Evolutionary conservation across 116 monocot genomes (phyloP).

Genomic region (Trichopus zeylanicus): DNA sequence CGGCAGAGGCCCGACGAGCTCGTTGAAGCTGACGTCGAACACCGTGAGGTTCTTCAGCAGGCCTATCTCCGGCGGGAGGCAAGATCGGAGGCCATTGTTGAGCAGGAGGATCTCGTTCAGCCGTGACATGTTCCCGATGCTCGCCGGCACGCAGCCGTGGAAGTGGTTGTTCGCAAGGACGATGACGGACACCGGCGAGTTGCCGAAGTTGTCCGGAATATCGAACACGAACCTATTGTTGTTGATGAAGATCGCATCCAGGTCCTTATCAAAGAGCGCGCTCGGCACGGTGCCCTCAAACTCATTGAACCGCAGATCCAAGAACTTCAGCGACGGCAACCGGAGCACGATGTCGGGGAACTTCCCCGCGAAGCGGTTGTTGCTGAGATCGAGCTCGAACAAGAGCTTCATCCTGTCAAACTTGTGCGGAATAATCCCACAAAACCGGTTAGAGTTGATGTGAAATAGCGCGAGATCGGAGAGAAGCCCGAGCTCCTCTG

Average conservation of each 20-base stretch:
- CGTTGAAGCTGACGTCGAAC: constrained; percentile 5
- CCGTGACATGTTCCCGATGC: constrained; percentile 3
- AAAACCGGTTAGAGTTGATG: constrained; percentile 5
- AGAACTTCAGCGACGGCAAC: constrained; percentile 14
- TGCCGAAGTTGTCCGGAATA: constrained; percentile 6
- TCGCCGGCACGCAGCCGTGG: constrained; percentile 1
- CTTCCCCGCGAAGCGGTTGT: constrained; percentile 23
- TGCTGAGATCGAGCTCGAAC: constrained; percentile 32
- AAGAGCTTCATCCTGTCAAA: constrained; percentile 4
- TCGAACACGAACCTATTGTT: constrained; percentile 3
- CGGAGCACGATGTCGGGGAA: constrained; percentile 21
- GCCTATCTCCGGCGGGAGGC: background rate
- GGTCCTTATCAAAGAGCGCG: constrained; percentile 6
- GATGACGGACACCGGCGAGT: constrained; percentile 13
- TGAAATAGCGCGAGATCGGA: constrained; percentile 2
- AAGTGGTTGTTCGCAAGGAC: constrained; percentile 9
- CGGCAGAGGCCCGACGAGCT: background rate
- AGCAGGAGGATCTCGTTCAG: constrained; percentile 6
- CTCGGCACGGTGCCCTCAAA: constrained; percentile 10
- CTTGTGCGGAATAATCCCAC: background rate
- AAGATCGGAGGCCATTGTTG: constrained; percentile 3
- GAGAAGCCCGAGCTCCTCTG: background rate
- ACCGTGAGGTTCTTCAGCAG: constrained; percentile 3
- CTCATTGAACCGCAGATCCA: constrained; percentile 21
- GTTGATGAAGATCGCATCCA: constrained; percentile 14